Conservation (phyloP, 2,329 filamentous ascomycete species). For the Pseudogymnoascus sp. region DNA sequence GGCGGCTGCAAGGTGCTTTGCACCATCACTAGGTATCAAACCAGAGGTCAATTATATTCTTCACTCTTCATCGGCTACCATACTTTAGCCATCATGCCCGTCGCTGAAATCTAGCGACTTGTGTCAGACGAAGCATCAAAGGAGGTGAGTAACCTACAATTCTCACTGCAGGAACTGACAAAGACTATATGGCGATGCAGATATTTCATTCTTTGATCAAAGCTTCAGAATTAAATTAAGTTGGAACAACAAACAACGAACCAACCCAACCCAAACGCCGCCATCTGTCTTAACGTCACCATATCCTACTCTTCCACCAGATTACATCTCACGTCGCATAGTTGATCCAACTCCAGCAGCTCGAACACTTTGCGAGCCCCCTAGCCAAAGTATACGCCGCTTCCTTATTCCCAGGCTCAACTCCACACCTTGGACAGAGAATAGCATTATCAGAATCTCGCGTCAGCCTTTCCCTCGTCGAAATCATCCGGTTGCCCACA, state of each 20-base stretch:
- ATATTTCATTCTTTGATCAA: background rate
- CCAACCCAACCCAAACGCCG: background rate
- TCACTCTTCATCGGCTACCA: background rate
- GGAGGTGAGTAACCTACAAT: background rate
- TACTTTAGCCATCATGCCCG: background rate
- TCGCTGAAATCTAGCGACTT: background rate
- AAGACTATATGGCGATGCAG: background rate
- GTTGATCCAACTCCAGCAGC: background rate
- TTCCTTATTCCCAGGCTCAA: background rate
- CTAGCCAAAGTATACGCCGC: background rate
- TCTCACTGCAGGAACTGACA: background rate
- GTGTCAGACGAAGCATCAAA: background rate
- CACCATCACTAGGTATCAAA: background rate
- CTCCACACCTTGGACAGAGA: background rate
- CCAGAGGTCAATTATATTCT: background rate
- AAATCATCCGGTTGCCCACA: background rate
- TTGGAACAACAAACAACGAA: background rate
- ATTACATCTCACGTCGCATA: background rate
- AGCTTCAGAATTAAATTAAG: background rate
- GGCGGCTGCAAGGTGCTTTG: background rate
- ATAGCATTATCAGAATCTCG: background rate
- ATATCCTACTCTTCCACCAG: background rate
- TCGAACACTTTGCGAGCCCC: background rate
- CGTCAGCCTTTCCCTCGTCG: background rate
- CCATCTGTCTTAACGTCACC: background rate